Percentiles rank a stretch among this genome's conserved stretches.
Evolutionary conservation across 2,329 filamentous ascomycete species (phyloP).

Genomic region (Penicillium glabrum): DNA sequence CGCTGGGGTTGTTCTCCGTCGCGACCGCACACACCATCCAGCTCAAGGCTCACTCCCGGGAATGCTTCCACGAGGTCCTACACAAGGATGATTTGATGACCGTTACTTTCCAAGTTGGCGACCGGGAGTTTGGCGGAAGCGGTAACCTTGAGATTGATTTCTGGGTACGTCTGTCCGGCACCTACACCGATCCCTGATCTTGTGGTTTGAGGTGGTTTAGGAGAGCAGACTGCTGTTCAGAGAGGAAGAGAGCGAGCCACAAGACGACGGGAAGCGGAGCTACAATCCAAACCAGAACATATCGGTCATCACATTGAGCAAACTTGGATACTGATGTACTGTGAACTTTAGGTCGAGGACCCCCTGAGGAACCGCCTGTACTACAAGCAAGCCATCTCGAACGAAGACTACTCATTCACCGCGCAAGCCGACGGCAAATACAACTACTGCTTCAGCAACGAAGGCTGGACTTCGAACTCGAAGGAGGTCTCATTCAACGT

Average conservation of each 20-base stretch:
- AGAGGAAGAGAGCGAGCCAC: neutral
- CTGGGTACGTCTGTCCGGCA: constrained; percentile 66
- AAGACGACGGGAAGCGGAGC: neutral
- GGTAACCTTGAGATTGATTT: constrained; percentile 97
- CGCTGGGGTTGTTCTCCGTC: constrained; percentile 59
- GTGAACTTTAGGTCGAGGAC: constrained; percentile 66
- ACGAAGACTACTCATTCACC: constrained; percentile 90
- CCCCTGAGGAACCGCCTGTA: constrained; percentile 73
- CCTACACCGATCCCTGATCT: neutral
- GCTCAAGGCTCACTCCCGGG: constrained; percentile 85
- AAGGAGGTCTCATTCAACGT: constrained; percentile 99
- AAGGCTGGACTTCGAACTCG: constrained; percentile 92
- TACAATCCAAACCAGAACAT: neutral
- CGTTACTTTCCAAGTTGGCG: constrained; percentile 92
- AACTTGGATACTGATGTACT: constrained; percentile 7
- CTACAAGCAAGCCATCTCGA: constrained; percentile 77
- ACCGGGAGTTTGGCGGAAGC: constrained; percentile 90
- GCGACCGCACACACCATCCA: constrained; percentile 90
- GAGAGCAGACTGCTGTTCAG: neutral
- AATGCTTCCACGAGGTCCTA: constrained; percentile 95
- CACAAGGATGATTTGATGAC: constrained; percentile 98
- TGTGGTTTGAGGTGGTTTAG: neutral
- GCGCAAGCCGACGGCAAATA: constrained; percentile 84
- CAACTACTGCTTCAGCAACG: constrained; percentile 98
- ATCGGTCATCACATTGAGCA: neutral